Evolutionary conservation across 179 eudicot genomes (phyloP), one percentile per base, ranked within the genome.

Genomic region (Drosera spatulata): DNA sequence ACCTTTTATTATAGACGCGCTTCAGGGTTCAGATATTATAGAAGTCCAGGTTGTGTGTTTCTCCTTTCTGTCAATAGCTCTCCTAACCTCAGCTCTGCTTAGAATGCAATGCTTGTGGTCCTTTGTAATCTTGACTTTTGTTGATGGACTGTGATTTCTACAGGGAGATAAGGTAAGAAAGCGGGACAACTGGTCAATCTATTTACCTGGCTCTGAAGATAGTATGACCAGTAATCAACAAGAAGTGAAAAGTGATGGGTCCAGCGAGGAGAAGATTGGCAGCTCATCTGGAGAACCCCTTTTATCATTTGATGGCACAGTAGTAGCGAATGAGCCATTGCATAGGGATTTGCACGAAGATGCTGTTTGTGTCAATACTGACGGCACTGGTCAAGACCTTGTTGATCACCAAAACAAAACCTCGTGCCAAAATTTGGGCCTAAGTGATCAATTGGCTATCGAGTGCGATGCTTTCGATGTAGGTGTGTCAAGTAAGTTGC

Each of bases 121-220:
- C 61, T 15, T 60, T 14, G 33, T 41, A 4, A 12, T 5, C 51
- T 62, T 38, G 61, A 60, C 41, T 65, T 12, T 15, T 42, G 33
- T 47, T 63, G 22, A 38, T 60, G 41, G 45, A n/a, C 42, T 65
- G 50, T 66, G 59, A 52, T 62, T 61, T 61, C 37, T 63, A 44
- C 77, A 93, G 99, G 93, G 76, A 56, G 85, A 81, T 54, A 82
- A 71, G 73, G 60, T 93, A 14, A 81, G 99, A 68, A 86, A 82
- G 61, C 85, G 89, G 53, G 85, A 79, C 59, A 91, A 80, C 59
- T 93, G 99, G 99, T 77, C 88, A 54, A 82, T 80, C 72, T 89
- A 86, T 85, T 55, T 82, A 56, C 68, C 67, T 60, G 61, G 68
- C 61, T 71, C 73, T 41, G 55, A 54, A 2, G 75, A 58, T 53